Base-by-base conservation (phyloP, 1,284 basidiomycete genomes). In the Coriolopsis trogii region DNA sequence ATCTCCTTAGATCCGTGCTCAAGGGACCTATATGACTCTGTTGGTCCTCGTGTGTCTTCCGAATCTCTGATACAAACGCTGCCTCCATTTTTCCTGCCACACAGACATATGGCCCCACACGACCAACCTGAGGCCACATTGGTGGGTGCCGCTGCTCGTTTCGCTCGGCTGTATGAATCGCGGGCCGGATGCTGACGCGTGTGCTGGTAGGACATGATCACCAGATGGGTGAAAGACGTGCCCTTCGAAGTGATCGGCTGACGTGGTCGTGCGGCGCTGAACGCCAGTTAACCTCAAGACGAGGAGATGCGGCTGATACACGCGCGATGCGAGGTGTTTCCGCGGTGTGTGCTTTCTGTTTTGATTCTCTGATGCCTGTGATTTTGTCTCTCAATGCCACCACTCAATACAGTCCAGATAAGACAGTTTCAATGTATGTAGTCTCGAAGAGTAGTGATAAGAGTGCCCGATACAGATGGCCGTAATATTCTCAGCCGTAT, bases 51-150 rank as follows among this genome's bases (percentile, higher is more conserved):
- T 8, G 23, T 44, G 31, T 20, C 42, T 43, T 21, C 30, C 28
- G 16, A 33, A 15, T 33, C 41, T 34, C n/a, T 41, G 29, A 41
- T 28, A 28, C n/a, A 13, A 3, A 31, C 39, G 44, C 29, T 38
- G 42, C 7, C 30, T 36, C 21, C 24, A 15, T 40, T 21, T 34
- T 24, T 20, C 37, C 21, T n/a, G 4, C 33, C n/a, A 34, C n/a
- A 34, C 56, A 90, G 89, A 26, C 89, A 92, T 66, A 91, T 92
- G 90, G 89, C 89, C 12, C 91, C 91, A 4, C 85, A 80, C 63
- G 89, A 95, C 69, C 90, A 93, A 64, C 87, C 91, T 0, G 87
- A 87, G 60, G 89, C 82, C 37, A 83, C 91, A 45, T 71, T 79
- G 57, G 71, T 73, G 47, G 44, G 68, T 57, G 30, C 8, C 13